These are phyloP conservation scores for Mucor sp. DNA, from an alignment of 371 early-diverging fungal species.

Conservation along the genomic window DNA sequence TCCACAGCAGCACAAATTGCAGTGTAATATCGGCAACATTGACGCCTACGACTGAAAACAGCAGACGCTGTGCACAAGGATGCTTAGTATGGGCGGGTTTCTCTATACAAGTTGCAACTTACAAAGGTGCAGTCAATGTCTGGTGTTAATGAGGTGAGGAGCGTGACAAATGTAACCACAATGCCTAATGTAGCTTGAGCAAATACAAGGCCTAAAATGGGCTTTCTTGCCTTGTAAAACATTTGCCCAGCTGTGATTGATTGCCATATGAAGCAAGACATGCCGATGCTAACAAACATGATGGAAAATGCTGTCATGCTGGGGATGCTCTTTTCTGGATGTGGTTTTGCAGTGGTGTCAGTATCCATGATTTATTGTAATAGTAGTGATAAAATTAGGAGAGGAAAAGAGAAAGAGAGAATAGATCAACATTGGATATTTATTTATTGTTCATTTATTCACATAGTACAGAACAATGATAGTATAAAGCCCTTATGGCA, in stretches of 20 bases:
- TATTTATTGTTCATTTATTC: not conserved
- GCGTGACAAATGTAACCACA: slow-evolving; percentile 37
- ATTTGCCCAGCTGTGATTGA: slow-evolving; percentile 31
- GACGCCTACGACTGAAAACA: slow-evolving; percentile 46
- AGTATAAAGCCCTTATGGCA: not conserved
- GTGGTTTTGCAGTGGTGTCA: not conserved
- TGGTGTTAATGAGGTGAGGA: slow-evolving; percentile 29
- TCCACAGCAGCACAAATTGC: slow-evolving; percentile 46
- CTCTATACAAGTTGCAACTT: slow-evolving; percentile 9
- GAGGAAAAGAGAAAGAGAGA: not conserved
- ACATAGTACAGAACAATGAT: not conserved
- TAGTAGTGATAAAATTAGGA: not conserved
- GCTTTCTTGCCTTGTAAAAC: slow-evolving; percentile 37
- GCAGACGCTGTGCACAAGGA: slow-evolving; percentile 21
- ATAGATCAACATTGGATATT: not conserved
- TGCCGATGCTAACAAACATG: slow-evolving; percentile 45
- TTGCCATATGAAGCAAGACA: slow-evolving; percentile 51
- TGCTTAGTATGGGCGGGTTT: not conserved
- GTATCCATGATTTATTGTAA: not conserved
- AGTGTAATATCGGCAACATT: slow-evolving; percentile 43
- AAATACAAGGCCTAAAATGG: slow-evolving; percentile 37
- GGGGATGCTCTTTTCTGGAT: not conserved
- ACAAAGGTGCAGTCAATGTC: slow-evolving; percentile 43
- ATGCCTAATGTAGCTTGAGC: slow-evolving; percentile 39
- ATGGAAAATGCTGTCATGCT: slow-evolving; percentile 32